Evolutionary conservation across 768 basidiomycete species (phyloP).

Genomic region (Mycena latifolia): DNA sequence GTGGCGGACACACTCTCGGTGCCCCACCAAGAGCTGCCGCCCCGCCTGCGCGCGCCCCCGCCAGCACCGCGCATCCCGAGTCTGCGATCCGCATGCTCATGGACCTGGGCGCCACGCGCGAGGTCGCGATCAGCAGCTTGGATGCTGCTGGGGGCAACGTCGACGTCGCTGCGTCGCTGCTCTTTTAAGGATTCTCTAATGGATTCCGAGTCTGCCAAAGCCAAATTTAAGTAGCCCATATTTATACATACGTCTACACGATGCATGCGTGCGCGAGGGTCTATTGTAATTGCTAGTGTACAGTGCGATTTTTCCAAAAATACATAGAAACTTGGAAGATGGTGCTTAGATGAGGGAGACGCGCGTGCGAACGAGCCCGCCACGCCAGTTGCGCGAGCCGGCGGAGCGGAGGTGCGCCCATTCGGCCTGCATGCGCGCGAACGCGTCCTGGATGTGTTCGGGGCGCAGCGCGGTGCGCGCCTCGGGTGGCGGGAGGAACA

Average conservation of each 20-base stretch:
- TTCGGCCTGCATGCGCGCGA: constrained; percentile 89
- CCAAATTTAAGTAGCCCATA: constrained; percentile 21
- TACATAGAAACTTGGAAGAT: constrained; percentile 37
- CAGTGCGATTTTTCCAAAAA: constrained; percentile 36
- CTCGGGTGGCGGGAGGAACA: constrained; percentile 88
- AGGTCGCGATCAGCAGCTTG: constrained; percentile 81
- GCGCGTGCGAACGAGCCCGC: constrained; percentile 83
- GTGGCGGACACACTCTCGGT: constrained; percentile 74
- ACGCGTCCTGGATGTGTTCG: constrained; percentile 93
- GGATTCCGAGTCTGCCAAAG: too few relatives aligned
- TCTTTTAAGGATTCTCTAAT: constrained; percentile 72
- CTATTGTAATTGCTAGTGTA: constrained; percentile 41
- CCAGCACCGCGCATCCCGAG: constrained; percentile 63
- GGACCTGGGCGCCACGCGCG: constrained; percentile 81
- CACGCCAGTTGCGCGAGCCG: constrained; percentile 92
- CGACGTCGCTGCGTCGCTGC: constrained; percentile 88
- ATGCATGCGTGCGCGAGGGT: constrained; percentile 33
- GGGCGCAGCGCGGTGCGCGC: constrained; percentile 83
- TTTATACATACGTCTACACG: constrained; percentile 30
- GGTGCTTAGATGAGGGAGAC: constrained; percentile 77
- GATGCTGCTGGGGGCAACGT: constrained; percentile 88
- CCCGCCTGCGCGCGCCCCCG: constrained; percentile 36
- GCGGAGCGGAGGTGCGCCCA: constrained; percentile 86
- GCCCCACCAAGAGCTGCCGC: constrained; percentile 49
- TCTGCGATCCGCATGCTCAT: constrained; percentile 72